Conservation (phyloP, 495 filamentous ascomycete genomes). For the Lophiostoma macrostomum region DNA sequence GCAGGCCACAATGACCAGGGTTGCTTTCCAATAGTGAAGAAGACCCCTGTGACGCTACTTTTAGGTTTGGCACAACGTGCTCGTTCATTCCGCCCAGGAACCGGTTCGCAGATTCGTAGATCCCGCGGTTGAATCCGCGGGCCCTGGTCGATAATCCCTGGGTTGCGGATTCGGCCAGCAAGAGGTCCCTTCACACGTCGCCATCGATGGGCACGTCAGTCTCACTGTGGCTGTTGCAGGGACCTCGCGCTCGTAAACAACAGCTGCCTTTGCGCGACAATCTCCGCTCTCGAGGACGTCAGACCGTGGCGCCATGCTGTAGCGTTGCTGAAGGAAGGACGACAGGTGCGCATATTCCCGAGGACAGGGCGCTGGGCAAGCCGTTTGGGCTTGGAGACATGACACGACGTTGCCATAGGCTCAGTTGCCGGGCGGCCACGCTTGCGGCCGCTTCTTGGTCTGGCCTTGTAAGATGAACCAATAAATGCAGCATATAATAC, state of each 20-base stretch:
- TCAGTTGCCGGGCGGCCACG: conserved; percentile 21
- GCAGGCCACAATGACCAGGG: conserved; percentile 16
- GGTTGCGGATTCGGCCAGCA: conserved; percentile 19
- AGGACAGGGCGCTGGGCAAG: conserved; percentile 26
- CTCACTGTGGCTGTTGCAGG: neutral
- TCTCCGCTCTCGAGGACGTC: neutral
- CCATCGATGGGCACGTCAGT: too few species aligned
- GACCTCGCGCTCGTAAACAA: neutral
- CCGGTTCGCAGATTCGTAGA: conserved; percentile 34
- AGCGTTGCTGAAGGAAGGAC: neutral
- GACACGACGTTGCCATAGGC: conserved; percentile 29
- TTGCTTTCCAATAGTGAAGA: conserved; percentile 8
- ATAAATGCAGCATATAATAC: conserved; percentile 32
- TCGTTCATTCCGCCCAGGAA: conserved; percentile 24
- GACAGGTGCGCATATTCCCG: conserved; percentile 17
- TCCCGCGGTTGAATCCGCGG: conserved; percentile 30
- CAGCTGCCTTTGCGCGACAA: neutral
- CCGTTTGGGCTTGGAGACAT: conserved; percentile 8
- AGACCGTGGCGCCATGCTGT: neutral
- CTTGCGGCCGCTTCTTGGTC: conserved; percentile 20
- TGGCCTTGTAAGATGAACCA: conserved; percentile 28
- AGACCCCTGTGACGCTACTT: conserved; percentile 18
- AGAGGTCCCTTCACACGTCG: too few species aligned
- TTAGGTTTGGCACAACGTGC: conserved; percentile 27
- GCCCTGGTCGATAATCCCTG: conserved; percentile 5